Evolutionary conservation across 495 filamentous ascomycete species (phyloP), one percentile per base, ranked within the genome.

Genomic region (Eremomyces bilateralis): DNA sequence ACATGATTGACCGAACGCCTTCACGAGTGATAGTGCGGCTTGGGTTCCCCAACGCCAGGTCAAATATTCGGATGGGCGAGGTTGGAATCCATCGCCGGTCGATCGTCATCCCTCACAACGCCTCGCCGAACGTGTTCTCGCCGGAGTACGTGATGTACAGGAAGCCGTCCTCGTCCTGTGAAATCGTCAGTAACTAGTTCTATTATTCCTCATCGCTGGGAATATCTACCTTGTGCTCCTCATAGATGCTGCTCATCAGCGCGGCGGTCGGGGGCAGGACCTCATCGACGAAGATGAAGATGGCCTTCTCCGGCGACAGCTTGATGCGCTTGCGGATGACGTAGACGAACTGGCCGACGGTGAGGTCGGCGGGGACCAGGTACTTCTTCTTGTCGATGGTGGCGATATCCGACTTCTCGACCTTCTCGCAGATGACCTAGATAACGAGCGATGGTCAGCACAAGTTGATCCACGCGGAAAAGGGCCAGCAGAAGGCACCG

Each of bases 331-430:
- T 99, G 55, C 88, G 82, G 60, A 99, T 99, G 32, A 99, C 88
- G 56, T 99, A 99, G 62, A 99, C 88, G 56, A 99, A 99, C 74
- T 99, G 88, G 46, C 88, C 88, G 27, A 99, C 88, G 36, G 90
- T 99, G 45, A 99, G 73, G 53, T 99, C 88, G 39, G 88, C 81
- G 1, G 88, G 88, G 13, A 99, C 88, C 4, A 99, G 71, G 52
- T 99, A 99, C 64, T 99, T 99, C 73, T 99, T 99, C 74, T 99
- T 99, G 65, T 99, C 88, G 68, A 99, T 99, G 39, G 90, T 99
- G 27, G 88, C 88, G 48, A 99, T 99, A 53, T 99, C 88, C 29
- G 75, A 83, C 60, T 94, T 95, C 62, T 99, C 88, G 45, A 94
- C 88, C 59, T 99, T 99, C 58, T 95, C 88, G 65, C 88, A 99